Conservation (phyloP, 306 rosid species). For the Gastrolobium bilobum region DNA sequence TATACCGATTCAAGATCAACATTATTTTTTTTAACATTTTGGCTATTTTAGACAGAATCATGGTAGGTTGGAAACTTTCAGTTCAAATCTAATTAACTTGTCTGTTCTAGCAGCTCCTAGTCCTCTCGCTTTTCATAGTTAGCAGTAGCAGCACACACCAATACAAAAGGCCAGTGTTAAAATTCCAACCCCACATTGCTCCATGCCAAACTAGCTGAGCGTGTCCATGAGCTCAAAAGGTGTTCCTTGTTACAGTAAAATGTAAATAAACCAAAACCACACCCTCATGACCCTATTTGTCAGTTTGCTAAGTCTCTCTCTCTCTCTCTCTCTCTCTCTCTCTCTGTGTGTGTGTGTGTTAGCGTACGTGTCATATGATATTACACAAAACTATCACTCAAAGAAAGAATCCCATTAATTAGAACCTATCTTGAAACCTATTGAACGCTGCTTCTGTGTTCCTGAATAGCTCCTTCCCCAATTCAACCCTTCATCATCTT, state of each 20-base stretch:
- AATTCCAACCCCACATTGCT: constrained; percentile 48
- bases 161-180: constrained; percentile 45
- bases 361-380: constrained; percentile 62
- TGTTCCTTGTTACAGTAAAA: constrained; percentile 51
- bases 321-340: constrained; percentile 49
- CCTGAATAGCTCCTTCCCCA: constrained; percentile 64
- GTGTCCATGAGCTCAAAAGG: constrained; percentile 75
- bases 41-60: no score
- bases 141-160: not conserved
- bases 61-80: constrained; percentile 56
- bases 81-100: constrained; percentile 68
- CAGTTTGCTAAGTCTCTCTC: constrained; percentile 68
- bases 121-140: no score
- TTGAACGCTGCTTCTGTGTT: constrained; percentile 70
- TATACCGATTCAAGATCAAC: no score
- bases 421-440: constrained; percentile 92
- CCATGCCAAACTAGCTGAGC: constrained; percentile 87
- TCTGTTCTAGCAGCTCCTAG: constrained; percentile 50
- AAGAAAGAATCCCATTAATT: constrained; percentile 47
- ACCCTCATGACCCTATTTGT: constrained; percentile 72
- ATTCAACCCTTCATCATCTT: constrained; percentile 53
- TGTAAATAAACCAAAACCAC: constrained; percentile 55
- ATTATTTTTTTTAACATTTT: no score
- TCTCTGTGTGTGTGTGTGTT: no score
- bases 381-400: constrained; percentile 33